A percentile compares a stretch with the other conserved stretches of the same genome.
Evolutionary conservation across 2,329 filamentous ascomycete species (phyloP).

Genomic region (Aureobasidium sp.): DNA sequence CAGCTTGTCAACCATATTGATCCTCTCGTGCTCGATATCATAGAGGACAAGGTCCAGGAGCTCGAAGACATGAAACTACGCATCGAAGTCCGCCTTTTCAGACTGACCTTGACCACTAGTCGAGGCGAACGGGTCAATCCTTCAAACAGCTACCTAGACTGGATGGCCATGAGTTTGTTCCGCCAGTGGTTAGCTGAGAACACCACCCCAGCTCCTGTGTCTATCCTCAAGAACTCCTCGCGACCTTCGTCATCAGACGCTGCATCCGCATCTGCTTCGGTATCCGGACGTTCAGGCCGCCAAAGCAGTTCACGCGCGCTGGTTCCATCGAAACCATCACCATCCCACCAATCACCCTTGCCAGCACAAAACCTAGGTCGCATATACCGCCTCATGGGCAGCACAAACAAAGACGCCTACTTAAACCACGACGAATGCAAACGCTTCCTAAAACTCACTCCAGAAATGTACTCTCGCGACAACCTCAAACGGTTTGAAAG

Average conservation of each 20-base stretch:
- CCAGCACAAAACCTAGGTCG: constrained; percentile 55
- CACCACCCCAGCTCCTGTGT: constrained; percentile 60
- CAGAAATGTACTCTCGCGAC: constrained; percentile 78
- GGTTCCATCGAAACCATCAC: neutral
- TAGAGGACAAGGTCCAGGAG: constrained; percentile 92
- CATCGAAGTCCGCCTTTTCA: constrained; percentile 73
- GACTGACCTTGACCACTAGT: constrained; percentile 67
- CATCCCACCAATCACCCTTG: constrained; percentile 25
- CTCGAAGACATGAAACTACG: constrained; percentile 72
- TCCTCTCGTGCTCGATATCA: constrained; percentile 70
- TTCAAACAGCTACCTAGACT: constrained; percentile 72
- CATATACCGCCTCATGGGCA: constrained; percentile 68
- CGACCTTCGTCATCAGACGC: constrained; percentile 8
- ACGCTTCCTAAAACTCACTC: constrained; percentile 73
- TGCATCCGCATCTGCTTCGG: neutral
- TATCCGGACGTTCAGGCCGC: neutral
- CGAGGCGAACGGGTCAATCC: constrained; percentile 77
- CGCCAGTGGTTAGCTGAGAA: constrained; percentile 90
- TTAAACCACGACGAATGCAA: constrained; percentile 83
- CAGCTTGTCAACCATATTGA: constrained; percentile 68
- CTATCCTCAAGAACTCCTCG: constrained; percentile 32
- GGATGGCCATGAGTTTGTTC: constrained; percentile 80
- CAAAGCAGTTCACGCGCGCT: constrained; percentile 16
- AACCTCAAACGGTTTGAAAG: constrained; percentile 78
- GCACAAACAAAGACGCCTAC: constrained; percentile 52